phyloP scores from a whole-genome alignment of 495 filamentous ascomycete species.

The Neurospora sp. region DNA sequence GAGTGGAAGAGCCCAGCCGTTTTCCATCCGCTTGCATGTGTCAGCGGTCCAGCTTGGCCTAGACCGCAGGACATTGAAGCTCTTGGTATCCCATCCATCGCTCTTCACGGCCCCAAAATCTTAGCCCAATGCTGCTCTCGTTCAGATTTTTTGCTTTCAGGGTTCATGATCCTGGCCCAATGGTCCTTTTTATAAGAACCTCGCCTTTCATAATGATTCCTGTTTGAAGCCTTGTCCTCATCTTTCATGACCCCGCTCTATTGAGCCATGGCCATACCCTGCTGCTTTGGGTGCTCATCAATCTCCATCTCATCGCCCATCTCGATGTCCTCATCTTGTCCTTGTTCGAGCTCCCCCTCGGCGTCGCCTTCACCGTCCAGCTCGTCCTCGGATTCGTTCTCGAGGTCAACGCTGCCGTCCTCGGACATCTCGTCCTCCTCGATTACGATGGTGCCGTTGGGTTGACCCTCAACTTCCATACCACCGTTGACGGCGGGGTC shows the following conservation, averaged over 20 bases:
- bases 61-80: background rate
- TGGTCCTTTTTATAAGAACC: background rate
- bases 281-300: background rate
- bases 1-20: background rate
- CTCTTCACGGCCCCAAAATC: background rate
- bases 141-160: background rate
- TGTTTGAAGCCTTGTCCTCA: too few species aligned
- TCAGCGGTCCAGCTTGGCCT: background rate
- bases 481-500: conserved; percentile 47
- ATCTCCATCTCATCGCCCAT: conserved; percentile 61
- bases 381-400: conserved; percentile 74
- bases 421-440: conserved; percentile 74
- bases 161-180: background rate
- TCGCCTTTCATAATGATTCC: background rate
- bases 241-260: too few species aligned
- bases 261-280: conserved; percentile 6
- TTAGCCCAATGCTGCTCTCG: background rate
- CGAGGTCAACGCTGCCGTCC: conserved; percentile 90
- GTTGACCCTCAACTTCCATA: conserved; percentile 17
- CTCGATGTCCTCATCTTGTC: conserved; percentile 57
- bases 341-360: conserved; percentile 55
- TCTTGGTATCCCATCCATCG: background rate
- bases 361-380: conserved; percentile 79
- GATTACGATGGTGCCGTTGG: conserved; percentile 32
- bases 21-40: background rate